A percentile compares a stretch with the other conserved stretches of the same genome.
Evolutionary conservation across 768 basidiomycete genomes (phyloP).

Genomic region (Boletus coccyginus): DNA sequence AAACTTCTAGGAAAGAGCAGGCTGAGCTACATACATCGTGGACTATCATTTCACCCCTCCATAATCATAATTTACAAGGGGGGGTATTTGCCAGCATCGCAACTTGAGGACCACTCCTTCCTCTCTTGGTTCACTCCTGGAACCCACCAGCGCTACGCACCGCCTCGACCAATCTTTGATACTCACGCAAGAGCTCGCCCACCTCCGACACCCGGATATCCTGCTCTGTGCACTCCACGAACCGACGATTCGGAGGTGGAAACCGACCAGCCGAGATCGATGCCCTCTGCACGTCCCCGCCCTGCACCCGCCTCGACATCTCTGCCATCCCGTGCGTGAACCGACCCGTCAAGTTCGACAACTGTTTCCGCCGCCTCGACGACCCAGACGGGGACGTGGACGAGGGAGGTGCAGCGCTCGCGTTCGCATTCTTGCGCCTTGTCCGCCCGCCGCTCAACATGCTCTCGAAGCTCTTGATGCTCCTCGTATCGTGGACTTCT

Average conservation of each 20-base stretch:
- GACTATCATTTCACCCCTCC: too few relatives aligned
- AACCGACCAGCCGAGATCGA: conserved; percentile 38
- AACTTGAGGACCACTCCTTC: too few relatives aligned
- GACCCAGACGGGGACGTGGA: not conserved
- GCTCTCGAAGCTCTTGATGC: conserved; percentile 83
- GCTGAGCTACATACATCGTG: too few relatives aligned
- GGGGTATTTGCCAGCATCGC: too few relatives aligned
- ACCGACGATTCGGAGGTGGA: conserved; percentile 63
- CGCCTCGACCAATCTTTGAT: conserved; percentile 72
- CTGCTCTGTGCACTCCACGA: conserved; percentile 67
- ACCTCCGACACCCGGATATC: conserved; percentile 84
- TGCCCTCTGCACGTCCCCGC: conserved; percentile 33
- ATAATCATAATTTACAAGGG: too few relatives aligned
- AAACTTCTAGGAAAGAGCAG: too few relatives aligned
- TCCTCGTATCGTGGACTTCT: conserved; percentile 56
- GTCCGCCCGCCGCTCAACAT: conserved; percentile 56
- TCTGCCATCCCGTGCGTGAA: conserved; percentile 71
- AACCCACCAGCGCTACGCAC: conserved; percentile 53
- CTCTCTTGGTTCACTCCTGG: conserved; percentile 15
- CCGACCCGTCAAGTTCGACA: conserved; percentile 59
- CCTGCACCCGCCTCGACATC: conserved; percentile 41
- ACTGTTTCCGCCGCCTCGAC: conserved; percentile 52
- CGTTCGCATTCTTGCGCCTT: conserved; percentile 12
- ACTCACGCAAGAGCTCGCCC: conserved; percentile 75
- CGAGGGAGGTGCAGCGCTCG: fast-evolving